phyloP scores from a whole-genome alignment of 371 early-diverging fungal genomes.

The Mortierella sp. region DNA sequence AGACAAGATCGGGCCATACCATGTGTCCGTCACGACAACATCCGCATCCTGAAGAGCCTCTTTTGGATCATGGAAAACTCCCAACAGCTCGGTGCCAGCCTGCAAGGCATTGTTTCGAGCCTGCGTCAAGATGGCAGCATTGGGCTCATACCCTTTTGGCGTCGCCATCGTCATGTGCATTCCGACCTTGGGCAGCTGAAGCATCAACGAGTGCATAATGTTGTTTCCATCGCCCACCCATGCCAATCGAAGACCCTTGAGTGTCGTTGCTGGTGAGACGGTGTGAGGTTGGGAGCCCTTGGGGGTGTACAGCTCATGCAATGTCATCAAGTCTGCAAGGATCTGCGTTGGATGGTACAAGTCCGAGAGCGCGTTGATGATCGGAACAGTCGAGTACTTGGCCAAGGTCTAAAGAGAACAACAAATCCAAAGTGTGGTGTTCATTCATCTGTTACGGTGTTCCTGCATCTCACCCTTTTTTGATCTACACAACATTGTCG shows the following conservation, averaged over 20 bases:
- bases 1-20: conserved; percentile 60
- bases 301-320: conserved; percentile 80
- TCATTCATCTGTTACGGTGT: too few species aligned
- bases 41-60: conserved; percentile 86
- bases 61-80: conserved; percentile 73
- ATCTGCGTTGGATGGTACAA: conserved; percentile 96
- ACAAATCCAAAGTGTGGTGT: conserved; percentile 6
- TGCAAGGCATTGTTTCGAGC: conserved; percentile 63
- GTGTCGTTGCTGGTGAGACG: conserved; percentile 62
- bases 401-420: conserved; percentile 69
- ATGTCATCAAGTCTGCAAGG: conserved; percentile 93
- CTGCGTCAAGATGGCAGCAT: conserved; percentile 72
- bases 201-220: conserved; percentile 88
- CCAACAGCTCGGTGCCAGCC: conserved; percentile 61
- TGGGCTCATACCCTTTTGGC: conserved; percentile 82
- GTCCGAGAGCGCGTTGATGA: conserved; percentile 94
- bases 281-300: conserved; percentile 38
- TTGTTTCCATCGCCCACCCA: conserved; percentile 99
- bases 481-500: too few species aligned
- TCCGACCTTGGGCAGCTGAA: conserved; percentile 90
- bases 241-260: conserved; percentile 80
- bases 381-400: conserved; percentile 87
- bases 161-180: conserved; percentile 85
- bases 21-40: conserved; percentile 95
- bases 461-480: too few species aligned